phyloP scores from a whole-genome alignment of 495 filamentous ascomycete genomes.

The Filosporella fistucella region DNA sequence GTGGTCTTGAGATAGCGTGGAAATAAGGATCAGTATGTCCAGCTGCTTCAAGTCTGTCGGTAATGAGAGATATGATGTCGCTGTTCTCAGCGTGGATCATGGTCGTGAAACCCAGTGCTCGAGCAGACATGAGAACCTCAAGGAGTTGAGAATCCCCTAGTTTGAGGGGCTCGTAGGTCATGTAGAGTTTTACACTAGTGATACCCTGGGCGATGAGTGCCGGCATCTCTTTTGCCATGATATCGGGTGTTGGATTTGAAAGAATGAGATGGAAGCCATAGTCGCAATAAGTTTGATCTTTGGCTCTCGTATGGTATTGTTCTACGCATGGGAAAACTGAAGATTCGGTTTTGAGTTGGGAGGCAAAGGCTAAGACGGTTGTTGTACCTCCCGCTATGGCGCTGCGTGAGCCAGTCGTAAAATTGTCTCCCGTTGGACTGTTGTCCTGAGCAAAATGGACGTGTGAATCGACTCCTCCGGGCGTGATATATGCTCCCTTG shows the following conservation, averaged over 20 bases:
- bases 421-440: conserved; percentile 31
- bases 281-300: conserved; percentile 41
- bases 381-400: conserved; percentile 54
- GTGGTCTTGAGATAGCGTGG: conserved; percentile 32
- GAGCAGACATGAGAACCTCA: conserved; percentile 39
- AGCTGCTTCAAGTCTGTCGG: conserved; percentile 29
- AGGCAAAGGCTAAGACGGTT: conserved; percentile 50
- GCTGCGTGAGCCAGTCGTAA: conserved; percentile 39
- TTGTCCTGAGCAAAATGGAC: conserved; percentile 37
- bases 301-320: conserved; percentile 37
- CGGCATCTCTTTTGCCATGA: conserved; percentile 37
- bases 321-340: conserved; percentile 38
- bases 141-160: conserved; percentile 46
- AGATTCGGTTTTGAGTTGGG: conserved; percentile 39
- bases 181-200: conserved; percentile 50
- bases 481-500: conserved; percentile 30
- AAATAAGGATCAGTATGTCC: conserved; percentile 30
- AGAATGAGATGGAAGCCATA: conserved; percentile 53
- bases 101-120: conserved; percentile 40
- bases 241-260: conserved; percentile 35
- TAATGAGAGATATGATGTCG: conserved; percentile 40
- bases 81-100: conserved; percentile 56
- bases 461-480: conserved; percentile 42
- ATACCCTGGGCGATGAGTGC: conserved; percentile 40
- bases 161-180: conserved; percentile 50